Base-by-base conservation (phyloP, 495 filamentous ascomycete genomes). In the Aspergillus nidulans region DNA sequence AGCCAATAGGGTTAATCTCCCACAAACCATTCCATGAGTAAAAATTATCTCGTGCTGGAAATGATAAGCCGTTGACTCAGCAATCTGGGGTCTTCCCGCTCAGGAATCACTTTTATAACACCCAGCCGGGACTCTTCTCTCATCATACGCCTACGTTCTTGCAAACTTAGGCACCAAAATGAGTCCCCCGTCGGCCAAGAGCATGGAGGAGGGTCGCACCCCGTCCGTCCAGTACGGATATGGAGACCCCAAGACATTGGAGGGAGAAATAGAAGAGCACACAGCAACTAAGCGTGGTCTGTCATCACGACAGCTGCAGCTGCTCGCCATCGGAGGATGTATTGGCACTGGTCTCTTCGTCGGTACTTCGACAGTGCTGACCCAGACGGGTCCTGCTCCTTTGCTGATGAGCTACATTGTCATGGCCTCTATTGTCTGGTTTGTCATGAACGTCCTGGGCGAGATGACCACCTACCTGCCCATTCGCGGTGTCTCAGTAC, bases 381-480 rank as follows among this genome's bases (percentile, higher is more conserved):
- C 80, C 15, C 78, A 71, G 24, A 75, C 83, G 56, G 86, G 86
- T 23, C 87, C 87, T 42, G 76, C 84, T 18, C 89, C 87, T 60
- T 61, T 83, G n/a, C 80, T 90, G 59, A 82, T 88, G 66, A 83
- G 85, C 53, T 72, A 81, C 55, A 62, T 80, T 15, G 79, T 81
- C 24, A 71, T 89, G 55, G 87, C 81, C 61, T 60, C 54, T 13
- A 52, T 74, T 15, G 74, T 84, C 9, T 81, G 76, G 43, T 76
- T 80, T 5, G 74, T 81, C 0, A 79, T 82, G 73, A 74, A 75
- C 49, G 67, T 63, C 42, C 63, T 77, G 39, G 85, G 85, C 24
- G 87, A 91, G 70, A 87, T 91, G 84, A 81, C 85, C 6, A 85
- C 87, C 28, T 89, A 81, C 57, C 77, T 90, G 16, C 89, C 89